phyloP scores from a whole-genome alignment of 2,329 filamentous ascomycete genomes.

The Sporothrix luriei region DNA sequence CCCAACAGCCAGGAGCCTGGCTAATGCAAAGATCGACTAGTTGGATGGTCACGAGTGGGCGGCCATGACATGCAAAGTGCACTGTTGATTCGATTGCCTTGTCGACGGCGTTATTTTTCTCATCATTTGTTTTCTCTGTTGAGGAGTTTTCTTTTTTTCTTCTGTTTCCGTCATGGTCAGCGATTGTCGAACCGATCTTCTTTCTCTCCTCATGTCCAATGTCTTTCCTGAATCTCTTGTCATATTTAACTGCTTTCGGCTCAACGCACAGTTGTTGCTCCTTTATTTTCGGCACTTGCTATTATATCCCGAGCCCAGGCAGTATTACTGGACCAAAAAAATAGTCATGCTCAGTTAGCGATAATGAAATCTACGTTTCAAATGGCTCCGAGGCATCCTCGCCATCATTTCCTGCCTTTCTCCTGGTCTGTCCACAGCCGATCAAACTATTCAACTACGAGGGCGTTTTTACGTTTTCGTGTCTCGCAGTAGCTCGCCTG shows the following conservation, averaged over 20 bases:
- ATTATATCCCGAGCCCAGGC: background rate
- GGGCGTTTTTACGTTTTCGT: background rate
- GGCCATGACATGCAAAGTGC: too few relatives aligned
- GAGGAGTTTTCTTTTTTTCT: background rate
- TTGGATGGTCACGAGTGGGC: too few relatives aligned
- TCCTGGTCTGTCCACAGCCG: background rate
- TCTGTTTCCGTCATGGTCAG: background rate
- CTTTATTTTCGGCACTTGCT: background rate
- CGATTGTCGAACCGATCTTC: background rate
- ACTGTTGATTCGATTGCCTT: too few relatives aligned
- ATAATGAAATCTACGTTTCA: background rate
- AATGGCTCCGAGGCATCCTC: background rate
- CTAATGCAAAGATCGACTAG: slow-evolving; percentile 75
- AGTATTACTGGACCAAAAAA: background rate
- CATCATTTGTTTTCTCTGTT: background rate
- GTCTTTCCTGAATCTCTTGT: background rate
- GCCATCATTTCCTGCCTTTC: background rate
- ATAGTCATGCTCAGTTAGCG: background rate
- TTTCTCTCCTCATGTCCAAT: background rate
- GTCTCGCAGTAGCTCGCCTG: background rate
- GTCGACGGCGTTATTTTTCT: background rate
- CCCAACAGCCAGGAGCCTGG: slow-evolving; percentile 66
- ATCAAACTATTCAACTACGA: background rate
- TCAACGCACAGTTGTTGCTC: too few relatives aligned
- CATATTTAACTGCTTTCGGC: background rate